Evolutionary conservation across 441 rosid genomes (phyloP), one percentile per base, ranked within the genome.

Genomic region (Populus trichocarpa): DNA sequence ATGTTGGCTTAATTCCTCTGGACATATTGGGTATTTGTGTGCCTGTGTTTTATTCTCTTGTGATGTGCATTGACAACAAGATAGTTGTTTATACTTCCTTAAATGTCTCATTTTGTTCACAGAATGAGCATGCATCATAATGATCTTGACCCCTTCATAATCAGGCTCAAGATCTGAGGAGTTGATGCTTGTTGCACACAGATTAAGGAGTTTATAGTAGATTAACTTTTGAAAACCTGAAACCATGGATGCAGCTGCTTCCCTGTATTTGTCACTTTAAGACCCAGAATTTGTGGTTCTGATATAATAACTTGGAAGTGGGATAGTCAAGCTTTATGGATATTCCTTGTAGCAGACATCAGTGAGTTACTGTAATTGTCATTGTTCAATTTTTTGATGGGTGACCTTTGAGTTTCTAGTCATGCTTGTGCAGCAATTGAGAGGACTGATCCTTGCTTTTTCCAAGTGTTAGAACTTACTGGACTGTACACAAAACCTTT

Each of bases 1-100:
- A 32, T 77, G 65, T 46, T 79, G 72, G 69, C n/a, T 33, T 77
- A 61, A 71, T 74, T 59, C 59, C 28, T 78, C 63, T 70, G 35
- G 8, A 66, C 32, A 36, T 46, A 2, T 65, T 69, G 72, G 35
- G 5, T 2, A 63, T 77, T 77, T 76, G 33, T 46, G 57, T 46
- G 6, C 20, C 14, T 46, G 57, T 30, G 5, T 66, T 8, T 66
- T 57, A 73, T 71, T 77, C 71, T 76, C 46, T n/a, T 74, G 20
- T 63, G 10, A 42, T 72, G 40, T 67, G 50, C 46, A 77, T 63
- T 75, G 57, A 59, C 70, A 66, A 23, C 30, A 35, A 59, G 36
- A 69, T 61, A n/a, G 26, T 18, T n/a, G 70, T 40, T 23, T 59
- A 69, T 57, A 67, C 50, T 8, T 73, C 67, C 57, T 67, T 57